Base-by-base conservation (phyloP, 179 eudicot species). In the Dionaea muscipula region DNA sequence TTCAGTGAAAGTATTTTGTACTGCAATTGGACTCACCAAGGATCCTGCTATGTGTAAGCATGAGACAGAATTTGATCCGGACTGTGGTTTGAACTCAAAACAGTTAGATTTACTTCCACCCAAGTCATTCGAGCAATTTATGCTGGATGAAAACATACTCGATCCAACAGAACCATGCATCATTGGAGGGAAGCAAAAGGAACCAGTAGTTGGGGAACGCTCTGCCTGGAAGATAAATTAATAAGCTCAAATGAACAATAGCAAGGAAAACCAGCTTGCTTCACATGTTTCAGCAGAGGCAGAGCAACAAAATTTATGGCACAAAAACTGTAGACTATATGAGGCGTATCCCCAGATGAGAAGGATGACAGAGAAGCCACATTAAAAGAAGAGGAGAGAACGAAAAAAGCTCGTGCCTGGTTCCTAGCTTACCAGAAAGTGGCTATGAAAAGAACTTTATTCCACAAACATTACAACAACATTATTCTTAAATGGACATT, bases 121-220 rank as follows among this genome's bases (percentile, higher is more conserved):
- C 59, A 51, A 43, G 21, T 73, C 21, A 59, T 68, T 66, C 26
- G 85, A 67, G 67, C 63, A 40, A 72, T 65, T 76, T 47, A 78
- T 55, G 57, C 62, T 63, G 47, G 80, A 63, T 53, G 79, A 71
- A 55, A 72, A 71, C 63, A 80, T 60, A 41, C 75, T 28, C 60
- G 76, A 54, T 37, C 73, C 73, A 46, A 14, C 4, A 25, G 35
- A 31, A 31, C 35, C 35, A 31, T 31, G 10, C 8, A 11, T 31
- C 10, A 77, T 59, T n/a, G 75, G 87, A 60, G 81, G 69, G 71
- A 80, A 84, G 63, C 75, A 78, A 68, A 87, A 77, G 56, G 95
- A 81, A 67, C 98, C 98, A 26, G 98, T 91, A 41, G 98, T 89
- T 33, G 97, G 97, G 56, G 97, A 89, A 55, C 93, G 97, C 72